Evolutionary conservation across 2,329 filamentous ascomycete genomes (phyloP).

Genomic region (Thielaviopsis populi): DNA sequence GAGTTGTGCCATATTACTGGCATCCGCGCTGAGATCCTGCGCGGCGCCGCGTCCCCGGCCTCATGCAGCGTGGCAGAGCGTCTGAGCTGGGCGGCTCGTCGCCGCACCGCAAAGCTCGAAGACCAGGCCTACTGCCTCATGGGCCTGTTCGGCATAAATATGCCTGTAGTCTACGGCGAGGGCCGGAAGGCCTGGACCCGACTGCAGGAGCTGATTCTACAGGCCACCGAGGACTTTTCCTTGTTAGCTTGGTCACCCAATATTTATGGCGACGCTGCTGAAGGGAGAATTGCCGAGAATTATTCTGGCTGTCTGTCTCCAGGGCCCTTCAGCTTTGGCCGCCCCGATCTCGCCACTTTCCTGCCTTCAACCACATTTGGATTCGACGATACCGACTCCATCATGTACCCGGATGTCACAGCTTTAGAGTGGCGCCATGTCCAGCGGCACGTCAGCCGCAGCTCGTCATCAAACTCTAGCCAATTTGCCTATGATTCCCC

Average conservation of each 20-base stretch:
- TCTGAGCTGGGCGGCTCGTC: slow-evolving; percentile 22
- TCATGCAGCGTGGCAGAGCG: slow-evolving; percentile 18
- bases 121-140: slow-evolving; percentile 23
- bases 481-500: slow-evolving; percentile 17
- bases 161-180: slow-evolving; percentile 23
- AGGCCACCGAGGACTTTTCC: slow-evolving; percentile 24
- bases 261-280: neutral
- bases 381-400: slow-evolving; percentile 18
- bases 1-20: slow-evolving; percentile 19
- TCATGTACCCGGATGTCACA: slow-evolving; percentile 17
- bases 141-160: slow-evolving; percentile 23
- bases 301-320: slow-evolving; percentile 15
- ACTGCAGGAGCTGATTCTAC: slow-evolving; percentile 26
- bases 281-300: neutral
- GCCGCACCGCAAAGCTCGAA: slow-evolving; percentile 21
- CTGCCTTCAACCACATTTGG: slow-evolving; percentile 17
- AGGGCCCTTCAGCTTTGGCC: slow-evolving; percentile 12
- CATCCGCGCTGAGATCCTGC: slow-evolving; percentile 20
- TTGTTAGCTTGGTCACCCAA: slow-evolving; percentile 22
- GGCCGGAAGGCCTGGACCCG: slow-evolving; percentile 23
- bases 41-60: slow-evolving; percentile 4
- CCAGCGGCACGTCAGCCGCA: slow-evolving; percentile 15
- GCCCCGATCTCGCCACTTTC: slow-evolving; percentile 16
- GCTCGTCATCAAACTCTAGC: slow-evolving; percentile 9
- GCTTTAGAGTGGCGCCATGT: slow-evolving; percentile 15